These are phyloP conservation scores for Solanum chiquidenum DNA, from an alignment of 257 asterid species.

Conservation along the genomic window DNA sequence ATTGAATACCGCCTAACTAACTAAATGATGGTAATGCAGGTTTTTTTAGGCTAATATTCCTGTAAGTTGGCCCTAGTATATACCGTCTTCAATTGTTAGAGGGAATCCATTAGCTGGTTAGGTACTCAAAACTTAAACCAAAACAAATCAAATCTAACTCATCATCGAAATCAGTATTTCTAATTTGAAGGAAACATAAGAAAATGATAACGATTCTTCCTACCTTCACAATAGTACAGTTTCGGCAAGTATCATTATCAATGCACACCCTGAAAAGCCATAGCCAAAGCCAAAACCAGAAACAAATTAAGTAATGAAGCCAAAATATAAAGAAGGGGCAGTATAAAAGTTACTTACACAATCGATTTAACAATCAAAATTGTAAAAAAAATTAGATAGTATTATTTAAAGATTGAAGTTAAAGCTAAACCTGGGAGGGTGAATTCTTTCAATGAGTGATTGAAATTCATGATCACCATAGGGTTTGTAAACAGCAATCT, in stretches of 20 bases:
- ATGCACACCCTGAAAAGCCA: slow-evolving; percentile 57
- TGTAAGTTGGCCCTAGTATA: neutral
- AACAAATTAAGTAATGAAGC: neutral
- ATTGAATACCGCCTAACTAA: neutral
- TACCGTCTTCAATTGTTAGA: neutral
- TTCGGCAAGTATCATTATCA: slow-evolving; percentile 56
- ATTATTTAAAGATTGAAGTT: neutral
- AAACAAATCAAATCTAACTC: neutral
- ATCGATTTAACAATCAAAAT: neutral
- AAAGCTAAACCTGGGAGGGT: slow-evolving; percentile 71
- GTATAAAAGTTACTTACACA: neutral
- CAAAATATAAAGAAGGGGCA: neutral
- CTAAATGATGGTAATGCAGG: neutral
- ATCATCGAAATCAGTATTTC: neutral
- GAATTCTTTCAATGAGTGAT: slow-evolving; percentile 53
- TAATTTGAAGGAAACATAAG: neutral
- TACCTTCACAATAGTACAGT: slow-evolving; percentile 87
- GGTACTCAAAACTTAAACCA: neutral
- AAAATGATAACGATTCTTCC: neutral
- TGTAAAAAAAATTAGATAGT: neutral
- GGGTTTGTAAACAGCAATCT: slow-evolving; percentile 41
- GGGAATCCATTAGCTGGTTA: neutral
- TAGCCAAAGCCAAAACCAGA: slow-evolving; percentile 5
- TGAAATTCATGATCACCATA: slow-evolving; percentile 51
- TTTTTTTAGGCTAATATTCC: neutral